These are phyloP conservation scores for Aspergillus funiculosus DNA, from an alignment of 495 filamentous ascomycete species.

Conservation along the genomic window DNA sequence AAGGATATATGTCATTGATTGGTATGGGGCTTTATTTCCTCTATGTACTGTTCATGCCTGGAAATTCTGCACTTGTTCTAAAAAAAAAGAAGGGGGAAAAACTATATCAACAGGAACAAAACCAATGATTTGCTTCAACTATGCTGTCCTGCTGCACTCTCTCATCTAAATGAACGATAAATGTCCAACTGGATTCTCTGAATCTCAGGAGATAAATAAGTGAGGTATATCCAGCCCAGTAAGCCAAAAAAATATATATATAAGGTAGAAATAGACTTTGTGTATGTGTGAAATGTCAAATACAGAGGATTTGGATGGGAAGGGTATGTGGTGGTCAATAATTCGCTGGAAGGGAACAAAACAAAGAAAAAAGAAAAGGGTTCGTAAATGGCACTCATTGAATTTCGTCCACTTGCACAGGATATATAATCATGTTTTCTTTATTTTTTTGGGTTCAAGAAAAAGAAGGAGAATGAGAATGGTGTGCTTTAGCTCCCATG, in stretches of 20 bases:
- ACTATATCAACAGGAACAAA: not conserved
- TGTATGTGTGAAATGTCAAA: too few species aligned
- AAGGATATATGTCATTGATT: not conserved
- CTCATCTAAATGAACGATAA: too few species aligned
- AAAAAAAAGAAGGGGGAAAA: not conserved
- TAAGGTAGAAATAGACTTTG: too few species aligned
- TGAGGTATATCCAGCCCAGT: constrained; percentile 12
- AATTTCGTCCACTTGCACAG: too few species aligned
- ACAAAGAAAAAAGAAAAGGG: too few species aligned
- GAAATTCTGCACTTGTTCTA: too few species aligned
- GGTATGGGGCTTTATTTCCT: not conserved
- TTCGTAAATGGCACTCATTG: too few species aligned
- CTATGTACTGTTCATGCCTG: too few species aligned
- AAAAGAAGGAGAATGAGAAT: not conserved
- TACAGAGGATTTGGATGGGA: too few species aligned
- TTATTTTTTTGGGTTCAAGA: not conserved
- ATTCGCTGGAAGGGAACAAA: too few species aligned
- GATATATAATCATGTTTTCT: not conserved
- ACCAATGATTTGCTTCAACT: constrained; percentile 3
- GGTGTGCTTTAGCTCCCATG: constrained; percentile 4
- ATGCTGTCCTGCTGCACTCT: too few species aligned
- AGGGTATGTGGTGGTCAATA: too few species aligned
- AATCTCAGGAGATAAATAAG: constrained; percentile 6
- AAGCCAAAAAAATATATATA: constrained; percentile 6
- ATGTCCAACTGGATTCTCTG: not conserved